Evolutionary conservation across 2,329 filamentous ascomycete genomes (phyloP).

Genomic region (Alternaria triticimaculans): DNA sequence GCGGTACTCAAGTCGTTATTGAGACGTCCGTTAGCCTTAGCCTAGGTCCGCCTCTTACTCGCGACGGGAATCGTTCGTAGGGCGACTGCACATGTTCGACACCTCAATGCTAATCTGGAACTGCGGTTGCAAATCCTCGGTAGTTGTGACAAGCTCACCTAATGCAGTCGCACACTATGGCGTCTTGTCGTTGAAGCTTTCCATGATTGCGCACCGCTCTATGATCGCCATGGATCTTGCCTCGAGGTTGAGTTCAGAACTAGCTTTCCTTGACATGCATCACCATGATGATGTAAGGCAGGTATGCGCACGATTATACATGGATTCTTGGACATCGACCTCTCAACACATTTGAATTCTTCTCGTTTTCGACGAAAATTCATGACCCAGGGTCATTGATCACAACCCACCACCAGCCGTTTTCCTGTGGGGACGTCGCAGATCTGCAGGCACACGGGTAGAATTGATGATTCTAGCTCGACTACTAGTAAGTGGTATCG

Average conservation of each 20-base stretch:
- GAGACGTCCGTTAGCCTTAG: not conserved
- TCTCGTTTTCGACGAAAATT: not conserved
- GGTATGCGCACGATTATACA: not conserved
- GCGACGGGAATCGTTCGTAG: not conserved
- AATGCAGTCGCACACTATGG: not conserved
- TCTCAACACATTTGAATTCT: not conserved
- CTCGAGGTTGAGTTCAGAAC: not conserved
- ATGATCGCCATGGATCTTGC: not conserved
- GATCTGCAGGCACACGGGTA: constrained; percentile 1
- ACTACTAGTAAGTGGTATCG: not conserved
- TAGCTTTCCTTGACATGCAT: not conserved
- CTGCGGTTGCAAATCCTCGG: not conserved
- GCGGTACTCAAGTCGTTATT: not conserved
- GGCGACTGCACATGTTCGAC: not conserved
- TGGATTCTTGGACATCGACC: not conserved
- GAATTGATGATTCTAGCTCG: not conserved
- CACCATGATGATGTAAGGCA: not conserved
- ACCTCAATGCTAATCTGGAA: not conserved
- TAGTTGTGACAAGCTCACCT: not conserved
- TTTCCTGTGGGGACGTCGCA: not conserved
- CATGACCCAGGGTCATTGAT: not conserved
- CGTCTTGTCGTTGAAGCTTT: not conserved
- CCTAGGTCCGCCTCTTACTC: not conserved
- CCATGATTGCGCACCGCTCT: not conserved
- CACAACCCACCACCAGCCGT: not conserved